Conservation (phyloP, 352 stramenopile species). For the Pythium pectinolyticum region DNA sequence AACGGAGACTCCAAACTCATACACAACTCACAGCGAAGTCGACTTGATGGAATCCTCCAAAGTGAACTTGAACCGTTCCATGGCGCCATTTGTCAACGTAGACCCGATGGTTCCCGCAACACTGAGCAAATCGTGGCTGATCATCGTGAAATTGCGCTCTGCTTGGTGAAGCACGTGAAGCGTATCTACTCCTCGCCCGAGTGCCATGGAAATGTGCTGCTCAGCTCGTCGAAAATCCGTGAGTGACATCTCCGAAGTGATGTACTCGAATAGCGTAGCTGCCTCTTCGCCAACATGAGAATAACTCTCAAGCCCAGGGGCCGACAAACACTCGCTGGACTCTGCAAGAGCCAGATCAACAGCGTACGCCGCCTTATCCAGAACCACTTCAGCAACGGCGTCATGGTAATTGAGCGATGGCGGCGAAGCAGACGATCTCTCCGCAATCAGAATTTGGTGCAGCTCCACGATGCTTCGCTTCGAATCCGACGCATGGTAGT, state of each 20-base stretch:
- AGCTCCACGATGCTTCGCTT: constrained; percentile 41
- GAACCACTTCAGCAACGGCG: constrained; percentile 5
- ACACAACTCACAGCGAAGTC: background rate
- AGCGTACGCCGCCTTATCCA: constrained; percentile 11
- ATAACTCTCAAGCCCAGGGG: too few species aligned
- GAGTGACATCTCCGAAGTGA: constrained; percentile 10
- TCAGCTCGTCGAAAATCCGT: constrained; percentile 11
- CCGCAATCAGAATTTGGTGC: constrained; percentile 28
- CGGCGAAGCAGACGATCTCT: background rate
- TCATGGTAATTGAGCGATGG: background rate
- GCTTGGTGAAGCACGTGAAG: constrained; percentile 6
- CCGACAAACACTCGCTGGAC: background rate
- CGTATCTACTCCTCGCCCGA: background rate
- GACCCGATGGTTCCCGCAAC: constrained; percentile 3
- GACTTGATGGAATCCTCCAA: background rate
- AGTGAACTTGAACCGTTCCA: background rate
- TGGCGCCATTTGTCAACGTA: background rate
- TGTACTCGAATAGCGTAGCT: constrained; percentile 5
- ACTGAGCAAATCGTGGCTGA: background rate
- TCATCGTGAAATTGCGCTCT: background rate
- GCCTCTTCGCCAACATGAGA: background rate
- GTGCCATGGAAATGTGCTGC: background rate
- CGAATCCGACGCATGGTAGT: constrained; percentile 38
- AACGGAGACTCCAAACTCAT: background rate
- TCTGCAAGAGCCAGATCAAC: background rate